phyloP scores from a whole-genome alignment of 306 rosid species.

The Sesbania bispinosa region DNA sequence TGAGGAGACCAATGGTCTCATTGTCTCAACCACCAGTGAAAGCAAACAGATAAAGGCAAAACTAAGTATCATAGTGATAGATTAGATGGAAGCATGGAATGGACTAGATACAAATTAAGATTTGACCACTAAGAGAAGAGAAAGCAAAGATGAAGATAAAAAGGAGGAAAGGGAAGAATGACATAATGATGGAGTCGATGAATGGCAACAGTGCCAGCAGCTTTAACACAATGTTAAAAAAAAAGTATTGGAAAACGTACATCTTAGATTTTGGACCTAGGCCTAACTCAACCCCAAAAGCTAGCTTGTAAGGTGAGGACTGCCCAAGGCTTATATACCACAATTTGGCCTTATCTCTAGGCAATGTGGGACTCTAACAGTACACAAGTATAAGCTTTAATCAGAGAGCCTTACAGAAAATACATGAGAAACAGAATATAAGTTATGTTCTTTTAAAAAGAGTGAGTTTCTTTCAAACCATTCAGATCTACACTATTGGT shows the following conservation, averaged over 20 bases:
- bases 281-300: too few relatives aligned
- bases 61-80: neutral
- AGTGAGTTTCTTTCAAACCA: slow-evolving; percentile 47
- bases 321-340: too few relatives aligned
- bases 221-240: slow-evolving; percentile 11
- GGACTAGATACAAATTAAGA: neutral
- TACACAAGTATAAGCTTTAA: neutral
- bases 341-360: too few relatives aligned
- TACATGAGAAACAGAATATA: slow-evolving; percentile 19
- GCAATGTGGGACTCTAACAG: too few relatives aligned
- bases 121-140: neutral
- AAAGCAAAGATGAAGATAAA: neutral
- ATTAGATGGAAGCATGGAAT: slow-evolving; percentile 8
- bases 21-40: neutral
- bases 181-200: neutral
- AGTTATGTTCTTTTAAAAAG: slow-evolving; percentile 15
- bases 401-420: neutral
- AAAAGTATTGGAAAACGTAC: neutral
- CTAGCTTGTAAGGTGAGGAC: too few relatives aligned
- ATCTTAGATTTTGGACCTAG: too few relatives aligned
- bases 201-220: neutral
- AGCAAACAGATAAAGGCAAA: neutral
- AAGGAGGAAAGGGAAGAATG: neutral
- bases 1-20: neutral
- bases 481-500: slow-evolving; percentile 89